A percentile compares a stretch with the other conserved stretches of the same genome.
Evolutionary conservation across 2,329 filamentous ascomycete species (phyloP).

Genomic region (Raffaelea deltoideospora): DNA sequence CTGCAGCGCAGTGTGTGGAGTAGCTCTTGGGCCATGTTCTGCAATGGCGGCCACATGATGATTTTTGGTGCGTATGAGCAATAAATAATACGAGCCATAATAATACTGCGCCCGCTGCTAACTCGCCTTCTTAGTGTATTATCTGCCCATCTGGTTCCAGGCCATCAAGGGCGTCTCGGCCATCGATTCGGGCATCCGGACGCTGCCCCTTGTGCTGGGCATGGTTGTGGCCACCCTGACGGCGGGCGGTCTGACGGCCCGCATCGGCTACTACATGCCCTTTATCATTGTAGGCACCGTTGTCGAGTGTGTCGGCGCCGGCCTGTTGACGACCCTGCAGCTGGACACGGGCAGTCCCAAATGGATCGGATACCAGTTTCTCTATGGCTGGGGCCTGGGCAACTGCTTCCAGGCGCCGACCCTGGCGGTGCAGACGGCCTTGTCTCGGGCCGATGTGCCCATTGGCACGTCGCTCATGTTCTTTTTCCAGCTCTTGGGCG

Average conservation of each 20-base stretch:
- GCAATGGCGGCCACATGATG: slow-evolving; percentile 22
- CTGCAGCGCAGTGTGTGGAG: neutral
- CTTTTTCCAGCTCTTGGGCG: slow-evolving; percentile 29
- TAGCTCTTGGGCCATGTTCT: slow-evolving; percentile 15
- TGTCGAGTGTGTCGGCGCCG: slow-evolving; percentile 17
- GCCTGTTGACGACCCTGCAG: slow-evolving; percentile 18
- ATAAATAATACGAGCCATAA: too few relatives aligned
- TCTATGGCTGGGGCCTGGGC: slow-evolving; percentile 28
- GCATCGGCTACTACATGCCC: slow-evolving; percentile 20
- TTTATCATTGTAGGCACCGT: slow-evolving; percentile 15
- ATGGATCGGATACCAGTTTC: slow-evolving; percentile 27
- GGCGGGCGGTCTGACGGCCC: slow-evolving; percentile 6
- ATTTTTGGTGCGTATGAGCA: slow-evolving; percentile 18
- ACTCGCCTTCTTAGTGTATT: slow-evolving; percentile 8
- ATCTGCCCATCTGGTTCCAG: slow-evolving; percentile 22
- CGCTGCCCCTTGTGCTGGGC: slow-evolving; percentile 10
- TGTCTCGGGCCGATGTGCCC: slow-evolving; percentile 23
- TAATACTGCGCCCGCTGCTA: too few relatives aligned
- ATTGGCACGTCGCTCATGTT: slow-evolving; percentile 28
- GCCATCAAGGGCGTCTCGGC: slow-evolving; percentile 14
- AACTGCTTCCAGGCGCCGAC: slow-evolving; percentile 26
- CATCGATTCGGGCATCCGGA: slow-evolving; percentile 16
- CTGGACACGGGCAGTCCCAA: slow-evolving; percentile 15
- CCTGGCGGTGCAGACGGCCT: slow-evolving; percentile 29
- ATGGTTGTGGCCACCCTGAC: neutral